Evolutionary conservation across 371 early-diverging fungal genomes (phyloP).

Genomic region (Mucor indicus): DNA sequence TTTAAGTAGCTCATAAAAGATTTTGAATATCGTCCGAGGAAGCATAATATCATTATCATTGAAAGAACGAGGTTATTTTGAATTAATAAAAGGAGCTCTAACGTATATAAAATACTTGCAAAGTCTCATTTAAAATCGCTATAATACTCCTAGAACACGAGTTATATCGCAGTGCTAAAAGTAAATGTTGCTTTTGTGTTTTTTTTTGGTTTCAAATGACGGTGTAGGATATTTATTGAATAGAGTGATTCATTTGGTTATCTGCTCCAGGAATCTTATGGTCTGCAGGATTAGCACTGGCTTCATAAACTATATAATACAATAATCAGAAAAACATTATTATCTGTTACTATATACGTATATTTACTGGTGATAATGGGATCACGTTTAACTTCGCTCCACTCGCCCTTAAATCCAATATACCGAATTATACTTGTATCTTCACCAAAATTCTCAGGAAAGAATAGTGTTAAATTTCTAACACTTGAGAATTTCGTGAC

Average conservation of each 20-base stretch:
- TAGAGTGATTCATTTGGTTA: constrained; percentile 28
- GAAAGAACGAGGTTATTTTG: no score
- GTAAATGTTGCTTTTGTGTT: no score
- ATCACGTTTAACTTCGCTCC: constrained; percentile 77
- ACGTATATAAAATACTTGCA: no score
- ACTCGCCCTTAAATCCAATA: constrained; percentile 92
- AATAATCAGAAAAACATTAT: background rate
- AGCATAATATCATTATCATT: no score
- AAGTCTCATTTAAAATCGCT: no score
- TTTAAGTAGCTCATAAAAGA: no score
- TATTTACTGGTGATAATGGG: constrained; percentile 69
- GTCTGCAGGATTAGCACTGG: constrained; percentile 83
- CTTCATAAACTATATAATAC: constrained; percentile 62
- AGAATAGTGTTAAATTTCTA: constrained; percentile 76
- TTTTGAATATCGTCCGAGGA: no score
- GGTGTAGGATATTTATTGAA: constrained; percentile 44
- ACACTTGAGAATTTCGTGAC: constrained; percentile 84
- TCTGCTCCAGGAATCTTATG: constrained; percentile 53
- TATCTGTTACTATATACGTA: background rate
- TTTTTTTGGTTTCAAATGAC: no score
- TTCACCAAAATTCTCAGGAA: constrained; percentile 79
- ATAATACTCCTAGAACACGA: no score
- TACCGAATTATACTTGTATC: constrained; percentile 62
- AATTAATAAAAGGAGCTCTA: no score
- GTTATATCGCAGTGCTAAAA: no score